phyloP scores from a whole-genome alignment of 345 rosid genomes.

The Syzygium grande region DNA sequence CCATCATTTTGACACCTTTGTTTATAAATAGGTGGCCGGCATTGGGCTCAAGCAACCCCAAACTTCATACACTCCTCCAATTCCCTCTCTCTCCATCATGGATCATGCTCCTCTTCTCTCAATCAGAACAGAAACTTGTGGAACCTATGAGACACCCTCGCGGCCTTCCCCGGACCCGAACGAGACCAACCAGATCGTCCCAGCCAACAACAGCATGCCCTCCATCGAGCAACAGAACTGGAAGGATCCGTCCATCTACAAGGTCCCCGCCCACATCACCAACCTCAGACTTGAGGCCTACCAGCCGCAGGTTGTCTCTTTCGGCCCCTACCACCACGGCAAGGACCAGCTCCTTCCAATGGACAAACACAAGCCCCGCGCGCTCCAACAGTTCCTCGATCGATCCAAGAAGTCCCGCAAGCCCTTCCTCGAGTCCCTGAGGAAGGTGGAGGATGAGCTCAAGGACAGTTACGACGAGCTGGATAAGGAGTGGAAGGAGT shows the following conservation, averaged over 20 bases:
- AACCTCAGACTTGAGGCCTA: constrained; percentile 24
- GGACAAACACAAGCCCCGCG: constrained; percentile 5
- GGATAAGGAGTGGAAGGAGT: not conserved
- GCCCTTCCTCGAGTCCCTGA: not conserved
- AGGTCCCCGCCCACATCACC: constrained; percentile 15
- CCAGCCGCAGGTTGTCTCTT: constrained; percentile 27
- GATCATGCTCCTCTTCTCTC: not conserved
- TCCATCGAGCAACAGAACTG: not conserved
- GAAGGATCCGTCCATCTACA: constrained; percentile 34
- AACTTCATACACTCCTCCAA: not conserved
- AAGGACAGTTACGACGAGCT: not conserved
- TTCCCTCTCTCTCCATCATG: not conserved
- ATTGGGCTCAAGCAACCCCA: not conserved
- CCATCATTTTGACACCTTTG: too few relatives aligned
- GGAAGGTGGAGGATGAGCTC: not conserved
- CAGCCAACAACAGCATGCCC: not conserved
- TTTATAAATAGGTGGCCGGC: not conserved
- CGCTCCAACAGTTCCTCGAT: not conserved
- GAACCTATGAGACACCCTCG: not conserved
- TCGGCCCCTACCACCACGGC: constrained; percentile 25
- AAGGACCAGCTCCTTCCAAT: not conserved
- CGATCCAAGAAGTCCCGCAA: not conserved
- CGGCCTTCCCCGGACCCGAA: too few relatives aligned
- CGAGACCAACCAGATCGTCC: too few relatives aligned
- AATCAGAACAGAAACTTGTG: not conserved